Evolutionary conservation across 129 eudicot genomes (phyloP).

Genomic region (Tagetes erecta): DNA sequence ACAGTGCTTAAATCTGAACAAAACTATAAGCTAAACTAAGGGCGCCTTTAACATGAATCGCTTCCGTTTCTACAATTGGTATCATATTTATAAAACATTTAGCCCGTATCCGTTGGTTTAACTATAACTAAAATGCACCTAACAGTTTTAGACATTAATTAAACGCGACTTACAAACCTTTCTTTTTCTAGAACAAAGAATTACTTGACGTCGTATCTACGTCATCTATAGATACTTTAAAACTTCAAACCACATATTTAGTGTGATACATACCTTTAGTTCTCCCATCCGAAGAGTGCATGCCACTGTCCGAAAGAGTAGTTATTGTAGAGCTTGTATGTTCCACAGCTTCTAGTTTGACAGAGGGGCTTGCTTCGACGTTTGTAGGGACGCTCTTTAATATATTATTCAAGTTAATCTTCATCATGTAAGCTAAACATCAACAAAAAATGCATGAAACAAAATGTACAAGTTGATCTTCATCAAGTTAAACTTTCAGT

Average conservation of each 20-base stretch:
- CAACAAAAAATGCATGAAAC: not conserved
- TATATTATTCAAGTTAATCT: constrained; percentile 30
- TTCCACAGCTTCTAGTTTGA: constrained; percentile 13
- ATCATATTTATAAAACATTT: not conserved
- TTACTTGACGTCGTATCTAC: not conserved
- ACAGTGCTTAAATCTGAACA: not conserved
- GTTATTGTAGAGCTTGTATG: not conserved
- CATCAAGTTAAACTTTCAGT: not conserved
- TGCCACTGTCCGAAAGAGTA: constrained; percentile 15
- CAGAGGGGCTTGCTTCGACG: constrained; percentile 4
- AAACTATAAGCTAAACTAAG: not conserved
- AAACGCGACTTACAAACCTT: not conserved
- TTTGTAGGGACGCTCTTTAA: constrained; percentile 16
- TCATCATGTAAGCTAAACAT: constrained; percentile 34
- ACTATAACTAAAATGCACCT: constrained; percentile 3
- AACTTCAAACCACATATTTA: not conserved
- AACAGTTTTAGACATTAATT: not conserved
- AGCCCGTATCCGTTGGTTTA: not conserved
- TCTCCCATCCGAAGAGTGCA: constrained; percentile 26
- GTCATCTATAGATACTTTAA: not conserved
- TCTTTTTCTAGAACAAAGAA: not conserved
- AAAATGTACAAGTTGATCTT: not conserved
- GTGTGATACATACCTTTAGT: constrained; percentile 22
- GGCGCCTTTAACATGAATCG: not conserved
- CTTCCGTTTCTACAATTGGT: not conserved